These are phyloP conservation scores for Aspergillus panamensis DNA, from an alignment of 495 filamentous ascomycete species.

Conservation along the genomic window DNA sequence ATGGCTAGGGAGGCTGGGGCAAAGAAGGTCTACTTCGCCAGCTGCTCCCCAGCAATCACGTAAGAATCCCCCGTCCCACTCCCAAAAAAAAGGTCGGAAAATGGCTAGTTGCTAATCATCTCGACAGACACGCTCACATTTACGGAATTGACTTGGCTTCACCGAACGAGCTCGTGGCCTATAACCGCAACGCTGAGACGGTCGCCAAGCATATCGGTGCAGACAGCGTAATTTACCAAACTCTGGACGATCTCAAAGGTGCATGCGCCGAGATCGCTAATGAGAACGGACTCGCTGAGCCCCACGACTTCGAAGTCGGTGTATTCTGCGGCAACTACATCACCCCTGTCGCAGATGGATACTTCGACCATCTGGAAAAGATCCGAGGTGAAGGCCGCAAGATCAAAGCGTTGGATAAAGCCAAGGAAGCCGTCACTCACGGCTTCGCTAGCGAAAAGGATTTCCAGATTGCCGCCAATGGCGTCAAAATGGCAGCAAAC, in stretches of 20 bases:
- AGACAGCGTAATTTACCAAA: constrained; percentile 90
- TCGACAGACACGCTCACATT: constrained; percentile 56
- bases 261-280: constrained; percentile 68
- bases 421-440: constrained; percentile 63
- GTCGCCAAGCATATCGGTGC: constrained; percentile 83
- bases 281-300: constrained; percentile 49
- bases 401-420: constrained; percentile 65
- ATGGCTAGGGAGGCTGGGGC: constrained; percentile 94
- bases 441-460: constrained; percentile 62
- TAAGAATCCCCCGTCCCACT: constrained; percentile 22
- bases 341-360: constrained; percentile 76
- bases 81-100: neutral
- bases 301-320: constrained; percentile 82
- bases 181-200: constrained; percentile 61
- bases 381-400: constrained; percentile 71
- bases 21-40: constrained; percentile 85
- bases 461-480: constrained; percentile 59
- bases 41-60: constrained; percentile 83
- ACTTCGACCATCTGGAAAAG: constrained; percentile 81
- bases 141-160: constrained; percentile 92
- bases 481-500: constrained; percentile 53
- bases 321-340: constrained; percentile 92
- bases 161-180: constrained; percentile 77
- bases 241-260: constrained; percentile 75
- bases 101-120: constrained; percentile 21